These are phyloP conservation scores for Yamadazyma jaroonii DNA, from an alignment of 1,139 yeast genomes.

Conservation along the genomic window DNA sequence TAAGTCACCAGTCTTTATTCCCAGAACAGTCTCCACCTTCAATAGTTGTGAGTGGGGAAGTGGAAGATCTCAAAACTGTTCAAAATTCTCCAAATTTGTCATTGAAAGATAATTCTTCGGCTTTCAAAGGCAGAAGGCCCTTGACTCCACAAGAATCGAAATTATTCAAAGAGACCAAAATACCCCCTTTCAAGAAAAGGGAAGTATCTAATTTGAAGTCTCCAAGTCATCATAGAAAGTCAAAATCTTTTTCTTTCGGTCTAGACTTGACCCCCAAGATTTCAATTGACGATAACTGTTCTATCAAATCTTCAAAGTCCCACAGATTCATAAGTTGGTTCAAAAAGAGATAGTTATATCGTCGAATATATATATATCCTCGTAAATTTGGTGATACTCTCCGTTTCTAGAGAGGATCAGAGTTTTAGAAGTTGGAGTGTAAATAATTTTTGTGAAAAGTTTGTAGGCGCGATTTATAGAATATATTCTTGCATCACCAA, in stretches of 20 bases:
- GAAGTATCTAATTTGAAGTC: background rate
- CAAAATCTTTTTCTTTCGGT: slow-evolving; percentile 13
- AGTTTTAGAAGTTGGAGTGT: no score
- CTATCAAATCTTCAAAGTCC: slow-evolving; percentile 11
- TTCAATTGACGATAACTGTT: slow-evolving; percentile 10
- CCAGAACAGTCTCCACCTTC: slow-evolving; percentile 16
- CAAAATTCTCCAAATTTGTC: slow-evolving; percentile 11
- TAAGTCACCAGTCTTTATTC: slow-evolving; percentile 15
- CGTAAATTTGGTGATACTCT: no score
- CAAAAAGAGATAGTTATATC: slow-evolving; percentile 11
- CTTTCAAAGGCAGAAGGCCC: slow-evolving; percentile 22
- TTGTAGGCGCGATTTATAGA: no score
- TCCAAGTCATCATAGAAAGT: slow-evolving; percentile 9
- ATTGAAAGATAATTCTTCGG: slow-evolving; percentile 1
- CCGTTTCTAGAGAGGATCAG: no score
- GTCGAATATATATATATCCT: background rate
- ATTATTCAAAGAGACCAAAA: slow-evolving; percentile 27
- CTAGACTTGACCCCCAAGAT: slow-evolving; percentile 12
- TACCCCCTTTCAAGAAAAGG: slow-evolving; percentile 18
- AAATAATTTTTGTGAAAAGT: no score
- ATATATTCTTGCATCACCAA: no score
- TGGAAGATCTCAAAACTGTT: slow-evolving; percentile 13
- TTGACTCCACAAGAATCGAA: slow-evolving; percentile 29
- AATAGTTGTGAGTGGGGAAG: slow-evolving; percentile 20
- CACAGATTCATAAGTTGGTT: slow-evolving; percentile 16